A percentile compares a stretch with the other conserved stretches of the same genome.
phyloP scores from a whole-genome alignment of 1,284 basidiomycete species.

The Cryptococcus deneoformans region DNA sequence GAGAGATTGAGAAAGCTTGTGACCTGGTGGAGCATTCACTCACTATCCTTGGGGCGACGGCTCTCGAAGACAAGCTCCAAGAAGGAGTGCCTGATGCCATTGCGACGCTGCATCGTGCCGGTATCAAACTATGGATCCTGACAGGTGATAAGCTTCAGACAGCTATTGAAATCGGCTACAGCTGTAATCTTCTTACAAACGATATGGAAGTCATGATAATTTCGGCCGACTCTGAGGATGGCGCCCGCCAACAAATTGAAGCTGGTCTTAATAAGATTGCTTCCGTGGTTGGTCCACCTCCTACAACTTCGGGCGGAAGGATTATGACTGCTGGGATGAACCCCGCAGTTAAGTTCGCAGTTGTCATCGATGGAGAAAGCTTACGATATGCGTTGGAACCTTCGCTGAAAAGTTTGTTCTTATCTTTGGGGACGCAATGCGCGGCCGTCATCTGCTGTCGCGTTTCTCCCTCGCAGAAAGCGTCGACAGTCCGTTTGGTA shows the following conservation, averaged over 20 bases:
- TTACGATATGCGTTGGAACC: slow-evolving; percentile 75
- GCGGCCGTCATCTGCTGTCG: slow-evolving; percentile 74
- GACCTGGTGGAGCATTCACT: slow-evolving; percentile 81
- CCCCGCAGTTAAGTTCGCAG: slow-evolving; percentile 63
- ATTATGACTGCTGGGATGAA: slow-evolving; percentile 16
- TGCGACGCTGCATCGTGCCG: slow-evolving; percentile 83
- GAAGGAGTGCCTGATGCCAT: slow-evolving; percentile 96
- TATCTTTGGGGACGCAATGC: slow-evolving; percentile 91
- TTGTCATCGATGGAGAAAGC: slow-evolving; percentile 96
- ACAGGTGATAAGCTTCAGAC: slow-evolving; percentile 95
- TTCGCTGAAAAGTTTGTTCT: slow-evolving; percentile 78
- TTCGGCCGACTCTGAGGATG: slow-evolving; percentile 73
- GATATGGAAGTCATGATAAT: slow-evolving; percentile 94
- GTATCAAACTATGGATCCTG: slow-evolving; percentile 86
- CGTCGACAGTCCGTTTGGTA: slow-evolving; percentile 87
- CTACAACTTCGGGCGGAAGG: slow-evolving; percentile 32
- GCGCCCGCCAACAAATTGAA: slow-evolving; percentile 82
- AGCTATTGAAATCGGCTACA: slow-evolving; percentile 93
- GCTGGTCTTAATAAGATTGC: slow-evolving; percentile 93
- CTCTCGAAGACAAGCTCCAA: slow-evolving; percentile 94
- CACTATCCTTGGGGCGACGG: slow-evolving; percentile 85
- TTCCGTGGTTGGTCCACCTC: slow-evolving; percentile 61
- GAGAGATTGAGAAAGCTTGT: slow-evolving; percentile 73
- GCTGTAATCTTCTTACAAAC: slow-evolving; percentile 86
- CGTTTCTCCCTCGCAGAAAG: slow-evolving; percentile 81